phyloP scores from a whole-genome alignment of 164 flowering plant species.

The Vitis vinifera region DNA sequence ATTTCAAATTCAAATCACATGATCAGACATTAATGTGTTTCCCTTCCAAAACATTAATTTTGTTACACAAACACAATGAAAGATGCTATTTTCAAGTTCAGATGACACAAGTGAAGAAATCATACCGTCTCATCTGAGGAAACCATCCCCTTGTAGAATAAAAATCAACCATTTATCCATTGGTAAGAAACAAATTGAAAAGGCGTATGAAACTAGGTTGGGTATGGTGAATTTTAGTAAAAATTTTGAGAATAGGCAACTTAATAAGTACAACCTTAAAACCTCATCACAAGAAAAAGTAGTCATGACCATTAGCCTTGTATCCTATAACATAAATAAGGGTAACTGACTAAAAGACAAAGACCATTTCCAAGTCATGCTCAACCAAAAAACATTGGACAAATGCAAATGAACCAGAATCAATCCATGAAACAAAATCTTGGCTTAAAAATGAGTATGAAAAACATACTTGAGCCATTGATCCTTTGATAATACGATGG shows the following conservation, averaged over 20 bases:
- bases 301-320: slow-evolving; percentile 91
- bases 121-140: slow-evolving; percentile 86
- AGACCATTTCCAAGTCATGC: slow-evolving; percentile 47
- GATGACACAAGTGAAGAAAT: not conserved
- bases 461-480: slow-evolving; percentile 79
- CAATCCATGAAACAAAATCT: not conserved
- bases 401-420: slow-evolving; percentile 15
- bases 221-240: slow-evolving; percentile 34
- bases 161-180: slow-evolving; percentile 17
- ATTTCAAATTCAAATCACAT: no score
- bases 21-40: no score
- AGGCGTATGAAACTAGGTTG: slow-evolving; percentile 18
- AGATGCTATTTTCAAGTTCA: not conserved
- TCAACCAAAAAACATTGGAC: slow-evolving; percentile 30
- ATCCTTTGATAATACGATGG: slow-evolving; percentile 78
- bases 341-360: slow-evolving; percentile 66
- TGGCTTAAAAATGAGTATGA: slow-evolving; percentile 3
- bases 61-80: not conserved
- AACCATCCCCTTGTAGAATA: slow-evolving; percentile 87
- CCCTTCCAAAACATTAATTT: no score
- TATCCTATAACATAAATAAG: slow-evolving; percentile 90
- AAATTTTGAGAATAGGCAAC: slow-evolving; percentile 49
- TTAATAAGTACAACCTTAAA: slow-evolving; percentile 84
- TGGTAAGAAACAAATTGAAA: not conserved
- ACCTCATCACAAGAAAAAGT: slow-evolving; percentile 86